Percentiles rank a stretch among this genome's conserved stretches.
Evolutionary conservation across 2,329 filamentous ascomycete species (phyloP).

Genomic region (Aspergillus costaricaensis): DNA sequence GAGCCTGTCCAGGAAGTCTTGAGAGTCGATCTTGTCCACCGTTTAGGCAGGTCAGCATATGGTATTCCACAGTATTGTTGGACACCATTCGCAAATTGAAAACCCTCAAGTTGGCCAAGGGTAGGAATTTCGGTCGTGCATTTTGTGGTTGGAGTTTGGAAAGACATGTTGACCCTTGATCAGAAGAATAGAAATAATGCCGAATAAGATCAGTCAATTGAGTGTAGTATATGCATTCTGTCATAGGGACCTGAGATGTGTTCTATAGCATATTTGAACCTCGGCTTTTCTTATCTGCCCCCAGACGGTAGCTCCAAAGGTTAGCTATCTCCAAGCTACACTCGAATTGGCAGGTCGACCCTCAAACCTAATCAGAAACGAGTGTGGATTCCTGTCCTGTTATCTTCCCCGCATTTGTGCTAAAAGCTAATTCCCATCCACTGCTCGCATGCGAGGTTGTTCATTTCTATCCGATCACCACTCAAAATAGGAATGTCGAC

Average conservation of each 20-base stretch:
- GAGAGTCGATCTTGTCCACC: slow-evolving; percentile 26
- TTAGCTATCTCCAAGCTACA: slow-evolving; percentile 1
- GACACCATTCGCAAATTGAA: slow-evolving; percentile 25
- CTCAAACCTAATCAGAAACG: neutral
- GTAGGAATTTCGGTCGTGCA: slow-evolving; percentile 20
- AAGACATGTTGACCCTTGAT: slow-evolving; percentile 20
- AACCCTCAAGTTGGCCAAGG: slow-evolving; percentile 24
- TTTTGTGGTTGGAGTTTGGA: slow-evolving; percentile 18
- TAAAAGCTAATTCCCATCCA: neutral
- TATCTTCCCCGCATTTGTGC: neutral
- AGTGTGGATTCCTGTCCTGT: neutral
- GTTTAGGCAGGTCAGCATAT: slow-evolving; percentile 26
- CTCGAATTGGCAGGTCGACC: slow-evolving; percentile 22
- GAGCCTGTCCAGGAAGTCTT: slow-evolving; percentile 19
- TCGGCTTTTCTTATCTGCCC: neutral
- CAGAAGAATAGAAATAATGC: neutral
- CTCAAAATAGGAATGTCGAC: slow-evolving; percentile 32
- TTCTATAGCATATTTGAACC: neutral
- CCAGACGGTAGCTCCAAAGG: neutral
- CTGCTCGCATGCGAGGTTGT: neutral
- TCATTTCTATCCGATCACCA: neutral
- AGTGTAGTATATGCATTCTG: neutral
- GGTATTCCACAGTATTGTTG: slow-evolving; percentile 31
- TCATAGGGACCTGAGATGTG: neutral
- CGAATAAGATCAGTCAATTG: neutral